Base-by-base conservation (phyloP, 345 rosid species). In the Aethionema arabicum region DNA sequence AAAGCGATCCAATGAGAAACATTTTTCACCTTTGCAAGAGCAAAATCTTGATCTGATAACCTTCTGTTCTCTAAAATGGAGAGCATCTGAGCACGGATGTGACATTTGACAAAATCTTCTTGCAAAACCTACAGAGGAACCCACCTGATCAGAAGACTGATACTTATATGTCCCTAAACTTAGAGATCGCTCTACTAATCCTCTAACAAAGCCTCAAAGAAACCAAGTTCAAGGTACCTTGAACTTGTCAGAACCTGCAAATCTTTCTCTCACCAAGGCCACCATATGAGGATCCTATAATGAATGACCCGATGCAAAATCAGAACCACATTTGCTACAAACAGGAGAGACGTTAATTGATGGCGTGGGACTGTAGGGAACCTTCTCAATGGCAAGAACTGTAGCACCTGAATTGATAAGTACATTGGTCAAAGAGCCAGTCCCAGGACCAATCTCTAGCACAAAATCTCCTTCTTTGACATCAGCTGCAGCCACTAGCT, bases 401-500 rank as follows among this genome's bases (percentile, higher is more conserved):
- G 80, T 77, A 65, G 95, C 91, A 32, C 93, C 95, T 8, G 70
- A 68, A 56, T 74, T 67, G 59, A 92, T 15, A 53, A 89, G 93
- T 27, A 81, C 84, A 65, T 85, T 81, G 58, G 98, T 89, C 48
- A 92, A 79, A 54, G 96, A 92, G 51, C 98, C 98, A 14, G 96
- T 89, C 40, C 96, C 98, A 0, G 96, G 93, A 36, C 98, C 98
- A 63, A 92, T 89, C 79, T 89, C 98, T 61, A 92, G 73, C 50
- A 92, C 93, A 45, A 85, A 56, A 52, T 92, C 93, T 55, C 93
- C 96, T 66, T 85, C 88, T 54, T 81, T 67, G 13, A 89, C 78
- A 45, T 76, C 50, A 21, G 91, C 96, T 15, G 79, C 78, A 38
- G 66, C 48, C 4, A 67, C 88, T 32, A 92, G 83, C 59, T 75